Percentiles rank a stretch among this genome's conserved stretches.
Evolutionary conservation across 169 alveolate genomes (phyloP).

Genomic region (Plasmodium reichenowi): DNA sequence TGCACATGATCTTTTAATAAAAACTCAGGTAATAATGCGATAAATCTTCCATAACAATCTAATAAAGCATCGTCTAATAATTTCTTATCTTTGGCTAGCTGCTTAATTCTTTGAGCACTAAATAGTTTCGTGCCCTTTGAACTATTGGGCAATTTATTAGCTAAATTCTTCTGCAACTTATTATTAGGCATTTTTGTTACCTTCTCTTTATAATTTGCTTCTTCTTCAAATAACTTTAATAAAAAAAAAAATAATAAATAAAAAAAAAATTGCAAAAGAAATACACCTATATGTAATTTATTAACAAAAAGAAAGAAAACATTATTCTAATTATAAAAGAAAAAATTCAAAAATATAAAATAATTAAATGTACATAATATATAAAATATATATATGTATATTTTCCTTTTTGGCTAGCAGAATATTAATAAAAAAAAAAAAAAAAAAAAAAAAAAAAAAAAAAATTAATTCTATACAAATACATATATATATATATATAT

Average conservation of each 20-base stretch:
- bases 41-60: conserved; percentile 93
- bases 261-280: too few relatives aligned
- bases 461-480: too few relatives aligned
- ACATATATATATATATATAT: too few relatives aligned
- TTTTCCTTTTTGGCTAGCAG: too few relatives aligned
- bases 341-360: conserved; percentile 10
- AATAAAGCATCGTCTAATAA: conserved; percentile 85
- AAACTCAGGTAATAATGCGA: conserved; percentile 91
- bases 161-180: conserved; percentile 20
- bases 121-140: conserved; percentile 23
- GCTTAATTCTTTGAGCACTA: conserved; percentile 72
- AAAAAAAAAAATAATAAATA: too few relatives aligned
- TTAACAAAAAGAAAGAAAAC: conserved; percentile 9
- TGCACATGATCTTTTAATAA: conserved; percentile 90
- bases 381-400: too few relatives aligned
- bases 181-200: conserved; percentile 28
- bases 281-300: too few relatives aligned
- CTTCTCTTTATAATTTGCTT: not conserved
- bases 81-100: conserved; percentile 78
- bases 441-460: too few relatives aligned
- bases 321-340: conserved; percentile 42
- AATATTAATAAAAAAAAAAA: too few relatives aligned
- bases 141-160: conserved; percentile 22
- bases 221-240: too few relatives aligned
- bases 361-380: too few relatives aligned